Base-by-base conservation (phyloP, 306 rosid species). In the Hippophae tibetana region DNA sequence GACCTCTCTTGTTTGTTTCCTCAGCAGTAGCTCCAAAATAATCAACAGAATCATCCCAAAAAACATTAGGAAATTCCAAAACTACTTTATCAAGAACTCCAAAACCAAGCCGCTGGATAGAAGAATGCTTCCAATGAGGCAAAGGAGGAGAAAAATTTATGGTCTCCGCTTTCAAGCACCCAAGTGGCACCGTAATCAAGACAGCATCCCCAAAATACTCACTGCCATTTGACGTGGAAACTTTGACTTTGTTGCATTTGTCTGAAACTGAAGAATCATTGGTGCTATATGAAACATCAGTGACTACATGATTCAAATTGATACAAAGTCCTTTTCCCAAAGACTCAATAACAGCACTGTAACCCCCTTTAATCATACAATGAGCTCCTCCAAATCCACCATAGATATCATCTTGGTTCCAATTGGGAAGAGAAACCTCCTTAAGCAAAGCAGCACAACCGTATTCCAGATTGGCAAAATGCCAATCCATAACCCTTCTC, bases 401-500 rank as follows among this genome's bases (percentile, higher is more conserved):
- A 70, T 93, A 93, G 53, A 81, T 89, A 76, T 93, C 99, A 73
- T 93, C 99, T 62, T 93, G 99, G 73, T 93, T 93, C 99, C 99
- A 93, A 69, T 86, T 58, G 65, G 99, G 97, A 73, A 93, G 99
- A 70, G 99, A 93, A 40, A 93, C 96, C 46, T 93, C 83, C 76
- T 78, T 84, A 63, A 93, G 99, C 48, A 63, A 69, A 73, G 99
- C 87, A 66, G 99, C 99, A 82, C 99, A 93, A 23, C 99, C 99
- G 79, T 93, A 93, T 78, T 93, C 99, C 72, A 93, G 81, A 73
- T 93, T 80, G 70, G 99, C 99, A 77, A 78, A 89, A 80, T 93
- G 99, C 99, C 99, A 93, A 78, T 93, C 90, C 99, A 93, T 93
- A 72, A 93, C 97, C 81, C 99, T 84, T 80, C 99, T 82, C 86